These are phyloP conservation scores for Fusarium xylarioides DNA, from an alignment of 2,329 filamentous ascomycete genomes.

Conservation along the genomic window DNA sequence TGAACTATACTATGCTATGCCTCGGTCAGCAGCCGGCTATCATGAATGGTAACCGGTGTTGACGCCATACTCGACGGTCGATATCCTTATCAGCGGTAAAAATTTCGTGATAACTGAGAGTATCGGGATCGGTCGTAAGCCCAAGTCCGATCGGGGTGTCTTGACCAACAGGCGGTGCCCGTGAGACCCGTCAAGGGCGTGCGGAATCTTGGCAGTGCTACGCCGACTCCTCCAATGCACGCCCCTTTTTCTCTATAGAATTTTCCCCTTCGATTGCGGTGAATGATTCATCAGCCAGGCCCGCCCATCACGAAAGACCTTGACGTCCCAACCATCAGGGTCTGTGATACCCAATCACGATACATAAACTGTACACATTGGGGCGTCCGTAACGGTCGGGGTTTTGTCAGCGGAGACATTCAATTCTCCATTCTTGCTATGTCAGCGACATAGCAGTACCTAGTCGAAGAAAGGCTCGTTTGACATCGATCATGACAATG, in stretches of 20 bases:
- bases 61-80: conserved; percentile 19
- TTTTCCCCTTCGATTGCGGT: conserved; percentile 13
- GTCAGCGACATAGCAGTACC: background rate
- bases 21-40: conserved; percentile 20
- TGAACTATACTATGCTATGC: conserved; percentile 4
- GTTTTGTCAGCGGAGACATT: conserved; percentile 30
- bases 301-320: conserved; percentile 24
- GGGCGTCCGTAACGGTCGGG: conserved; percentile 15
- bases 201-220: background rate
- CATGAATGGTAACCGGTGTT: conserved; percentile 10
- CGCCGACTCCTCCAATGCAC: background rate
- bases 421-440: background rate
- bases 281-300: conserved; percentile 38
- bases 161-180: conserved; percentile 16
- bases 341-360: conserved; percentile 17
- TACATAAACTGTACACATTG: conserved; percentile 4
- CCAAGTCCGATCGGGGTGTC: conserved; percentile 27
- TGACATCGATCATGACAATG: conserved; percentile 13
- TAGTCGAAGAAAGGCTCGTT: background rate
- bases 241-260: background rate
- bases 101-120: conserved; percentile 26
- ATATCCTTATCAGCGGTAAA: conserved; percentile 33
- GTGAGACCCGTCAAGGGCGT: conserved; percentile 9
- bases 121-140: conserved; percentile 32
- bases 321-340: conserved; percentile 27